Conservation (phyloP, 768 basidiomycete genomes). For the Aureoboletus auriporus region DNA sequence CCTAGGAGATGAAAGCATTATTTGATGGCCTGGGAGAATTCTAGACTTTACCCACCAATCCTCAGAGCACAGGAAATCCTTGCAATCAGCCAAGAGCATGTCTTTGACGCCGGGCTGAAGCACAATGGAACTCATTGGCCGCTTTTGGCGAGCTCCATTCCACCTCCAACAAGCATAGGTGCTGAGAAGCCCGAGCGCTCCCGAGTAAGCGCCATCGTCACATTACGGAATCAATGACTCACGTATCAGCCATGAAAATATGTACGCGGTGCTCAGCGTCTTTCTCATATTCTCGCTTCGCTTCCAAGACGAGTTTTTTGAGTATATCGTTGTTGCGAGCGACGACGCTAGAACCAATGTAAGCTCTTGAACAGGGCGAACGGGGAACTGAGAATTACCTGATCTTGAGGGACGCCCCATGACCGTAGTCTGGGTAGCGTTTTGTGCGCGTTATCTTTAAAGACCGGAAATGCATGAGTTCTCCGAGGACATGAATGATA, state of each 20-base stretch:
- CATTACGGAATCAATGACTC: constrained; percentile 33
- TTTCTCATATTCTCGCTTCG: constrained; percentile 86
- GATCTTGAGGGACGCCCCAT: constrained; percentile 72
- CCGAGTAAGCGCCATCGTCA: background rate
- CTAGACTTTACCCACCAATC: constrained; percentile 61
- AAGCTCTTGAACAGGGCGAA: constrained; percentile 12
- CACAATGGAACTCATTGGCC: constrained; percentile 91
- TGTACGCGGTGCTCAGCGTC: constrained; percentile 89
- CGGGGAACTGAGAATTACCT: constrained; percentile 42
- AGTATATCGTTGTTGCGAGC: constrained; percentile 86
- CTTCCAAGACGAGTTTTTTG: constrained; percentile 82
- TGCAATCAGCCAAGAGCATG: constrained; percentile 85
- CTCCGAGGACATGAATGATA: constrained; percentile 12
- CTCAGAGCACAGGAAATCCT: constrained; percentile 78
- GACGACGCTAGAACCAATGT: constrained; percentile 55
- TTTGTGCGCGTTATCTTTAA: constrained; percentile 75
- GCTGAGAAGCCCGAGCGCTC: constrained; percentile 30
- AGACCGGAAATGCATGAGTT: constrained; percentile 14
- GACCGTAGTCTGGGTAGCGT: constrained; percentile 72
- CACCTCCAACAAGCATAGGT: constrained; percentile 80
- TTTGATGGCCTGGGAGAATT: constrained; percentile 17
- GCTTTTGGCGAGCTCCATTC: constrained; percentile 85
- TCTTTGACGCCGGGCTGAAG: constrained; percentile 87
- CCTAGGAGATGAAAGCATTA: constrained; percentile 41
- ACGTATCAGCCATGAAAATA: constrained; percentile 88